Conservation (phyloP, 805 yeast species). For the Sungouiella thailandica region DNA sequence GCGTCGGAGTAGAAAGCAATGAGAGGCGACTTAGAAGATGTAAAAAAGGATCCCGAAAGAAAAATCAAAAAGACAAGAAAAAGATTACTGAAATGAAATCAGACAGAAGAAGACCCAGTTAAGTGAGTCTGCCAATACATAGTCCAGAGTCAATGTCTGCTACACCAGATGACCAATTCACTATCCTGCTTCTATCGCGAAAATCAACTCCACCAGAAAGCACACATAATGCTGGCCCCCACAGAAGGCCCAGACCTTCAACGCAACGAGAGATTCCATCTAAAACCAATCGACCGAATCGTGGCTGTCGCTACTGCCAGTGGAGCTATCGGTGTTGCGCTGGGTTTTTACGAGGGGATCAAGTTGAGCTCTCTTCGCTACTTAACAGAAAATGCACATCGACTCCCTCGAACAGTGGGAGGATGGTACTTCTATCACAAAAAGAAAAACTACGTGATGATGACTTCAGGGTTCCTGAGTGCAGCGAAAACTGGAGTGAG, state of each 20-base stretch:
- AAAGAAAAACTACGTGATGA: constrained; percentile 71
- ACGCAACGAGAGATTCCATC: constrained; percentile 41
- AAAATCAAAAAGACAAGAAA: too few relatives aligned
- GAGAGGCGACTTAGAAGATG: background rate
- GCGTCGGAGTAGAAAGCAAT: background rate
- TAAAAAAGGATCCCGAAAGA: background rate
- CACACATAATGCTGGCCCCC: too few relatives aligned
- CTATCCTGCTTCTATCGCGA: too few relatives aligned
- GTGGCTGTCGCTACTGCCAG: constrained; percentile 35
- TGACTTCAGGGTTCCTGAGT: constrained; percentile 46
- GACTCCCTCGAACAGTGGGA: constrained; percentile 70
- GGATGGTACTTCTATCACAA: constrained; percentile 90
- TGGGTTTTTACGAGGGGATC: constrained; percentile 61
- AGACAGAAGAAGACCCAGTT: too few relatives aligned
- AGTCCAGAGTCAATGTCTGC: too few relatives aligned
- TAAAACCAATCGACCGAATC: constrained; percentile 44
- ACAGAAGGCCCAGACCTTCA: constrained; percentile 4
- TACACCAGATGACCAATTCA: too few relatives aligned
- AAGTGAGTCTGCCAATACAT: too few relatives aligned
- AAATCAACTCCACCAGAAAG: too few relatives aligned
- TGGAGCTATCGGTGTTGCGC: constrained; percentile 39
- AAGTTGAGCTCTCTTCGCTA: constrained; percentile 51
- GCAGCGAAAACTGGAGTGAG: constrained; percentile 39
- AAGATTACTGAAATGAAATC: too few relatives aligned
- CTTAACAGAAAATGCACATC: constrained; percentile 76